Percentiles rank a stretch among this genome's conserved stretches.
These are phyloP conservation scores for Alternaria arborescens DNA, from an alignment of 2,329 filamentous ascomycete species.

Conservation along the genomic window DNA sequence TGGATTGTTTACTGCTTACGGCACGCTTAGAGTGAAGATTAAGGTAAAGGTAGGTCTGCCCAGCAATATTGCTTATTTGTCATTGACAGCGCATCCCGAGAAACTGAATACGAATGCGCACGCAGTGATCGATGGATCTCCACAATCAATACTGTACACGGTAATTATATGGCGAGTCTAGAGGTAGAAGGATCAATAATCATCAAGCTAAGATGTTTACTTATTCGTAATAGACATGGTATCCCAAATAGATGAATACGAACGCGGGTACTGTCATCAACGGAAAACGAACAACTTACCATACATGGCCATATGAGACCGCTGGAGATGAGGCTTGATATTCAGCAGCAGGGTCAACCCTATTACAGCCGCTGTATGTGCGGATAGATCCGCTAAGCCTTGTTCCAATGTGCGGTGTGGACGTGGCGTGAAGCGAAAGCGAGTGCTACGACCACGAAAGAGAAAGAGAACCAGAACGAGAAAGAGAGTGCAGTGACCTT, in stretches of 20 bases:
- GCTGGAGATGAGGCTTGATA: background rate
- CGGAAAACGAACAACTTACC: background rate
- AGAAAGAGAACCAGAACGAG: background rate
- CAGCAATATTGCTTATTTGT: background rate
- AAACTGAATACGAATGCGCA: background rate
- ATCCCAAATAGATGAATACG: background rate
- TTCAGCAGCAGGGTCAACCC: background rate
- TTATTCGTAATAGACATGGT: background rate
- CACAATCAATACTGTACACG: background rate
- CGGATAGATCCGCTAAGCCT: background rate
- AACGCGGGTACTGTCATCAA: background rate
- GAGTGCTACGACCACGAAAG: background rate
- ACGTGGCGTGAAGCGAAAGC: background rate
- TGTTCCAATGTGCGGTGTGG: background rate
- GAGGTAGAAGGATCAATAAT: background rate
- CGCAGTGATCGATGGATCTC: background rate
- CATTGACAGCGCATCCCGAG: background rate
- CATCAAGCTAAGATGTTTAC: background rate
- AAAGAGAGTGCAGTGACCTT: background rate
- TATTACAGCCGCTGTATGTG: background rate
- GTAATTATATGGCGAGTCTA: background rate
- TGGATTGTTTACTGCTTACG: background rate
- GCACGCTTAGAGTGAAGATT: background rate
- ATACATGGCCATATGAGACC: background rate
- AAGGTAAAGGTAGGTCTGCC: background rate